Percentiles rank a stretch among this genome's conserved stretches.
Conservation (phyloP, 306 rosid genomes). For the Ochetophila trinervis region DNA sequence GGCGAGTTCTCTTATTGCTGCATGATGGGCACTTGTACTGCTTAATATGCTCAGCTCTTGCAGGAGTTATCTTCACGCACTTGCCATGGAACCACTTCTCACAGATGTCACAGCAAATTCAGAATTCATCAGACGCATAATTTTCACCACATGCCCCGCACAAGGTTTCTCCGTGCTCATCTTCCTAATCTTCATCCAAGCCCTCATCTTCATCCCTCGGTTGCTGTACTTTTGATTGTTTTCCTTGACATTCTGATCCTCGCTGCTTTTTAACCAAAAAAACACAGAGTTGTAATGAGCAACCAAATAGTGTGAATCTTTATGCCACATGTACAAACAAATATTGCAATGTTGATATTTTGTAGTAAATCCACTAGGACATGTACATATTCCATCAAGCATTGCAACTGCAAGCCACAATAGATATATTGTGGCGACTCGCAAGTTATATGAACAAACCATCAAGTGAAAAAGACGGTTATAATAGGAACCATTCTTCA, state of each 20-base stretch:
- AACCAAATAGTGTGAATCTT: not conserved
- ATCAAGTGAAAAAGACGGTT: not conserved
- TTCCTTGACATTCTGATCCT: slow-evolving; percentile 50
- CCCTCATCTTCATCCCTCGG: slow-evolving; percentile 66
- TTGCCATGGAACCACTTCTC: too few relatives aligned
- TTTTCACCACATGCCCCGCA: slow-evolving; percentile 91
- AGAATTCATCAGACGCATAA: slow-evolving; percentile 79
- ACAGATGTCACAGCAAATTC: slow-evolving; percentile 92
- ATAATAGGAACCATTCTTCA: not conserved
- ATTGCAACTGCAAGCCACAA: not conserved
- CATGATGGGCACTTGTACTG: slow-evolving; percentile 96
- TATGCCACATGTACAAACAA: too few relatives aligned
- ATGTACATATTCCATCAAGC: not conserved
- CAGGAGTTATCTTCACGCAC: slow-evolving; percentile 91
- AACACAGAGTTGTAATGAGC: too few relatives aligned
- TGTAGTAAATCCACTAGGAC: not conserved
- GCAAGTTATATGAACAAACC: not conserved
- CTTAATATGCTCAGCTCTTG: slow-evolving; percentile 88
- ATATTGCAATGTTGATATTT: not conserved
- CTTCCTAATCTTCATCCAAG: slow-evolving; percentile 69
- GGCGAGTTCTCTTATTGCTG: slow-evolving; percentile 82
- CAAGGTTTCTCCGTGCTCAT: slow-evolving; percentile 82
- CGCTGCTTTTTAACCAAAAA: slow-evolving; percentile 40
- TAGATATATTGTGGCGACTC: not conserved
- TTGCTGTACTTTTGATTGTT: slow-evolving; percentile 36